These are phyloP conservation scores for Diphasiastrum complanatum DNA, from an alignment of 83 land plant species.

Conservation along the genomic window DNA sequence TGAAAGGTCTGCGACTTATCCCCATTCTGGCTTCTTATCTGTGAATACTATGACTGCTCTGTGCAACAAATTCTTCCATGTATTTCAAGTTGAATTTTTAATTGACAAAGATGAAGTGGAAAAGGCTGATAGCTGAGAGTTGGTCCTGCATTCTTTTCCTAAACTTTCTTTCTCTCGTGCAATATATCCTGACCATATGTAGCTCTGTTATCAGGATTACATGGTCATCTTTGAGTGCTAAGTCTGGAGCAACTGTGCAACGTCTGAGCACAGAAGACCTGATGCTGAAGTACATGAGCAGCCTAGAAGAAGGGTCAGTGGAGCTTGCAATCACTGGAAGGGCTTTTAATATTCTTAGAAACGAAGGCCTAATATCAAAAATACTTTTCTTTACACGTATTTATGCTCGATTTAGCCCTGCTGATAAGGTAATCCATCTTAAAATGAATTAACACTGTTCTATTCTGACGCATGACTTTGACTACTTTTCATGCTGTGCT, in stretches of 20 bases:
- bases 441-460: no score
- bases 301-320: background rate
- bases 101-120: no score
- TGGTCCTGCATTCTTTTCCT: background rate
- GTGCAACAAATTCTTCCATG: no score
- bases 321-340: background rate
- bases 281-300: background rate
- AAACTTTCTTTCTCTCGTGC: no score
- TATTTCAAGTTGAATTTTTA: no score
- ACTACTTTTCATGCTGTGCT: no score
- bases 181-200: background rate
- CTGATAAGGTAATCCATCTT: conserved; percentile 5
- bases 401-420: conserved; percentile 4
- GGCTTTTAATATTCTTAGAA: background rate
- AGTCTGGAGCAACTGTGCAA: background rate
- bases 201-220: background rate
- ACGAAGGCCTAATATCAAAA: background rate
- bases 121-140: background rate
- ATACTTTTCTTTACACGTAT: background rate
- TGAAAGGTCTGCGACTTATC: background rate
- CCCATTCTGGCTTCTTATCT: no score
- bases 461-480: no score
- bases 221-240: background rate
- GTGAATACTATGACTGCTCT: no score
- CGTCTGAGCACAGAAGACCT: background rate